phyloP scores from a whole-genome alignment of 371 early-diverging fungal species.

The Mucor sp. region DNA sequence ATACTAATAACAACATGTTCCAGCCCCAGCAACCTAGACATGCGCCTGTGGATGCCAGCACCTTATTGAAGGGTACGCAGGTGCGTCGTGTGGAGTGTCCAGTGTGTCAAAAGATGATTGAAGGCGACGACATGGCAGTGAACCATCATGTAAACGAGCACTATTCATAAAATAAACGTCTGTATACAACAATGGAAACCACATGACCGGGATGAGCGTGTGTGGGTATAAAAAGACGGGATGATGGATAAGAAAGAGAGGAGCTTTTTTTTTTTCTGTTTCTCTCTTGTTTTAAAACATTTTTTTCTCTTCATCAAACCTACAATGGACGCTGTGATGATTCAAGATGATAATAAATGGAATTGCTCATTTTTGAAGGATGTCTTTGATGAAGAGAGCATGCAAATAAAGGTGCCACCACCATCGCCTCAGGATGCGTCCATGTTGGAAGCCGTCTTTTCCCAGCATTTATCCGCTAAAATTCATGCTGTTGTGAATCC shows the following conservation, averaged over 20 bases:
- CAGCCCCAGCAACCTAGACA: slow-evolving; percentile 31
- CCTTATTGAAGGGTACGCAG: slow-evolving; percentile 31
- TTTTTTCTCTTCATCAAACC: not conserved
- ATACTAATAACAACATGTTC: slow-evolving; percentile 1
- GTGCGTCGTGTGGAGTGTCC: slow-evolving; percentile 50
- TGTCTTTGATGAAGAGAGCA: slow-evolving; percentile 1
- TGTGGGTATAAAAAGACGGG: not conserved
- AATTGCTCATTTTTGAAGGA: not conserved
- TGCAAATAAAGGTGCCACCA: slow-evolving; percentile 4
- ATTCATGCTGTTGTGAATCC: slow-evolving; percentile 5
- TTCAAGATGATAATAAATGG: slow-evolving; percentile 11
- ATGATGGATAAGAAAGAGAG: not conserved
- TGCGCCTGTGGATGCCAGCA: slow-evolving; percentile 42
- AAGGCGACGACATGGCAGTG: slow-evolving; percentile 52
- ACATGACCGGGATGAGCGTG: not conserved
- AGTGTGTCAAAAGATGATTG: slow-evolving; percentile 46
- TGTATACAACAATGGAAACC: not conserved
- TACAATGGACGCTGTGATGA: slow-evolving; percentile 8
- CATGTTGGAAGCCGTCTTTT: slow-evolving; percentile 13
- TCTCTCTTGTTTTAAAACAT: not conserved
- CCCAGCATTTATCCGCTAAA: slow-evolving; percentile 7
- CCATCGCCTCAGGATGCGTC: slow-evolving; percentile 16
- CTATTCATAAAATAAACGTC: slow-evolving; percentile 6
- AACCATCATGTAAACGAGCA: slow-evolving; percentile 57
- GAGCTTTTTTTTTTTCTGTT: not conserved